These are phyloP conservation scores for Talaromyces sp. DNA, from an alignment of 2,329 filamentous ascomycete genomes.

Conservation along the genomic window DNA sequence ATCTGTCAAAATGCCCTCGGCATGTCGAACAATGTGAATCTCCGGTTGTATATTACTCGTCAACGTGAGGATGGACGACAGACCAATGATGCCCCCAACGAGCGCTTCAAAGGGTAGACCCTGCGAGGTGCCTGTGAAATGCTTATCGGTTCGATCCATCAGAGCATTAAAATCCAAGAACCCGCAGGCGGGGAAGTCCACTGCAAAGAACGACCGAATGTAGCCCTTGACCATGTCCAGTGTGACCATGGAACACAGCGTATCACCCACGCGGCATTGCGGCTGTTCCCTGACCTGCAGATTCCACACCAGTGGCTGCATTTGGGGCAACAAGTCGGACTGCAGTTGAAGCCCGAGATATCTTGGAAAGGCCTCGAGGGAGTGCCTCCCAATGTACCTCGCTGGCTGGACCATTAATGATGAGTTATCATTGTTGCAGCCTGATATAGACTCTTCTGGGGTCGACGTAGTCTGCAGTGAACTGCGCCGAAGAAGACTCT, in stretches of 20 bases:
- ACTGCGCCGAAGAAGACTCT: not conserved
- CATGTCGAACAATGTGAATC: not conserved
- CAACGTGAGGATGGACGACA: not conserved
- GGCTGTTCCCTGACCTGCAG: not conserved
- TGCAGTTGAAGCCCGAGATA: not conserved
- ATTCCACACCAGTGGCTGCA: not conserved
- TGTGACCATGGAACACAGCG: not conserved
- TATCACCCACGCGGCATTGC: not conserved
- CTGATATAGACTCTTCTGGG: not conserved
- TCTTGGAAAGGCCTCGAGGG: not conserved
- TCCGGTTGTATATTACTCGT: not conserved
- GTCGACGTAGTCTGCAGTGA: not conserved
- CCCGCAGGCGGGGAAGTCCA: not conserved
- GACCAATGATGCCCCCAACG: not conserved
- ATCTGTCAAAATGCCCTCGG: not conserved
- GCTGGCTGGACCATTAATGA: not conserved
- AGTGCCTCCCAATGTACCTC: not conserved
- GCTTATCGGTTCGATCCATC: not conserved
- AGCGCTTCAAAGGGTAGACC: not conserved
- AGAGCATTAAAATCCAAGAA: not conserved
- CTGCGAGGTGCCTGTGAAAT: not conserved
- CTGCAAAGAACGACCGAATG: not conserved
- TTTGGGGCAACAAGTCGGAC: not conserved
- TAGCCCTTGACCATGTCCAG: not conserved
- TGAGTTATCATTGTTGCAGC: not conserved